A percentile compares a stretch with the other conserved stretches of the same genome.
Conservation (phyloP, 2,329 filamentous ascomycete genomes). For the Colletotrichum acutatum region DNA sequence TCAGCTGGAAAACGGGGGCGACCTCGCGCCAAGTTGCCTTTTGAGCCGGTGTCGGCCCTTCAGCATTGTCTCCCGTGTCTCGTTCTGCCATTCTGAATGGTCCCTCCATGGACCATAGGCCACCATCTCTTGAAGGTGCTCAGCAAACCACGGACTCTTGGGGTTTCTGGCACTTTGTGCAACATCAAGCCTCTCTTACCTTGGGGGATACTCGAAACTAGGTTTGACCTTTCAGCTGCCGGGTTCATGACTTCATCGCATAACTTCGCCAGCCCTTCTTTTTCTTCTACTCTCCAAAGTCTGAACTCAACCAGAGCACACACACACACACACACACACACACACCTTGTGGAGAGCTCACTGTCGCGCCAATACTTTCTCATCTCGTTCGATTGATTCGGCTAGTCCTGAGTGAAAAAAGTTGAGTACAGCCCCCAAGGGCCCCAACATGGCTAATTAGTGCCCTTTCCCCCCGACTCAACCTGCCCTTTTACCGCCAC, state of each 20-base stretch:
- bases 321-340: not conserved
- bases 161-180: not conserved
- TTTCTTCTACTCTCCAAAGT: not conserved
- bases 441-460: not conserved
- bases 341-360: no score
- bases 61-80: constrained; percentile 3
- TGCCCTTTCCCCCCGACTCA: not conserved
- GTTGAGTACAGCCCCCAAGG: not conserved
- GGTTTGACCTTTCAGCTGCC: constrained; percentile 12
- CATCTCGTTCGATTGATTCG: constrained; percentile 6
- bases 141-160: not conserved
- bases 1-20: not conserved
- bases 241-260: constrained; percentile 20
- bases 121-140: not conserved
- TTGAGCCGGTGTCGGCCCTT: constrained; percentile 22
- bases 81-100: not conserved
- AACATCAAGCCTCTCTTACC: no score
- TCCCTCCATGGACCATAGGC: not conserved
- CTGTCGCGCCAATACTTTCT: constrained; percentile 1
- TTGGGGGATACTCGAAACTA: not conserved
- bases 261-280: not conserved
- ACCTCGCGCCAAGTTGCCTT: constrained; percentile 25
- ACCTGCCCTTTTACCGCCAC: not conserved
- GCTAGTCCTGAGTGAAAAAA: not conserved
- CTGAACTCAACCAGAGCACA: not conserved